Evolutionary conservation across 371 early-diverging fungal species (phyloP), one percentile per base, ranked within the genome.

Genomic region (Mucor ambiguus): DNA sequence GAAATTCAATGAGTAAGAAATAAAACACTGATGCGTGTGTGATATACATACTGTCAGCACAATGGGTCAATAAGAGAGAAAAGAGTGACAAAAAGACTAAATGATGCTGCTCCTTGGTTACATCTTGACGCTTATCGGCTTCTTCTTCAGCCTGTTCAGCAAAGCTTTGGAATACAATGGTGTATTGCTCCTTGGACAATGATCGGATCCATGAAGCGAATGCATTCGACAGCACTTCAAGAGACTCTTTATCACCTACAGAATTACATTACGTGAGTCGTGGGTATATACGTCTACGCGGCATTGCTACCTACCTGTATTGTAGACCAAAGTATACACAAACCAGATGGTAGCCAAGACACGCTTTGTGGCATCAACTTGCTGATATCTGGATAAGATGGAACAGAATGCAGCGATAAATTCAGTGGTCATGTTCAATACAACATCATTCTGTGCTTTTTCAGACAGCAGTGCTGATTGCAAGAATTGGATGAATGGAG

Each of bases 331-430:
- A 20, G 71, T 55, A 58, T 70, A 77, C 2, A 77, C 68, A 62
- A 79, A 73, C 79, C 79, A 81, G 24, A 79, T 63, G 12, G 75
- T 63, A 35, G 75, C 75, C 2, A 72, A 18, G 4, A 65, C 65
- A 69, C 62, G 61, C 61, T 75, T 73, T 4, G 75, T 69, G 1
- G 59, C 66, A 46, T 78, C 66, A 1, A 64, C 55, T 55, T 70
- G 60, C 28, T 76, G 69, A 49, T 78, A 66, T 35, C 68, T 65
- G 14, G 74, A 58, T 29, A 76, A 35, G 9, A 72, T 66, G 16
- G 66, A 73, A 61, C 79, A 78, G 9, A 77, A 60, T 1, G 79
- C 73, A 18, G 69, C 72, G 18, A 79, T 72, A 48, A 77, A 79
- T 12, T 72, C 75, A 14, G 76, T 74, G 0, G 70, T 65, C 61